These are phyloP conservation scores for Albugo laibachii DNA, from an alignment of 352 stramenopile species.

Conservation along the genomic window DNA sequence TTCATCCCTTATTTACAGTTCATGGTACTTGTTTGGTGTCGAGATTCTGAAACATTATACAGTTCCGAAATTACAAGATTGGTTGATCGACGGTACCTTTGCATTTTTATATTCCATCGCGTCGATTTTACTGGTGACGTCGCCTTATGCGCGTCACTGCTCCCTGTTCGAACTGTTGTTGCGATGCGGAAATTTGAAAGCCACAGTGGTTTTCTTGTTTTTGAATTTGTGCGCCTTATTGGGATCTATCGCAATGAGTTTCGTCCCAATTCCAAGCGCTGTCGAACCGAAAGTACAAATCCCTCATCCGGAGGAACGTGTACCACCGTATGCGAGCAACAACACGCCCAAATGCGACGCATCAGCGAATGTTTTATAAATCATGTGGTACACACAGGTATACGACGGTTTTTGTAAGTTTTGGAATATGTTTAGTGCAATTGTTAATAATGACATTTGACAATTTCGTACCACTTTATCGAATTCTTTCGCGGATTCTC, in stretches of 20 bases:
- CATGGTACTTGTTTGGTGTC: constrained; percentile 25
- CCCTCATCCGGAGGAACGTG: too few species aligned
- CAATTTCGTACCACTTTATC: too few species aligned
- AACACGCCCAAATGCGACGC: too few species aligned
- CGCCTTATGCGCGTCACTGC: constrained; percentile 24
- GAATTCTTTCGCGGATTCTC: too few species aligned
- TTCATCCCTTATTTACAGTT: constrained; percentile 31
- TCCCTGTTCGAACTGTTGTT: constrained; percentile 10
- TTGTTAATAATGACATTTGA: too few species aligned
- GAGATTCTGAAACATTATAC: constrained; percentile 21
- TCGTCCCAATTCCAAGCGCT: constrained; percentile 3
- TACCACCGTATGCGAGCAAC: too few species aligned
- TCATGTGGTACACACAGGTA: too few species aligned
- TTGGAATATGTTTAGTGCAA: too few species aligned
- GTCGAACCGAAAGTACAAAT: too few species aligned
- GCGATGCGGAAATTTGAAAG: constrained; percentile 26
- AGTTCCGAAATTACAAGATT: constrained; percentile 9
- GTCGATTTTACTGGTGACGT: constrained; percentile 26
- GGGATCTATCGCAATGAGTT: constrained; percentile 17
- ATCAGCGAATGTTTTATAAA: too few species aligned
- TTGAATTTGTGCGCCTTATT: constrained; percentile 16
- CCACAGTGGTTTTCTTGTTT: constrained; percentile 30
- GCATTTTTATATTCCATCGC: constrained; percentile 23
- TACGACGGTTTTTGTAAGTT: too few species aligned
- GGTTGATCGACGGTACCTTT: constrained; percentile 19